Evolutionary conservation across 805 yeast genomes (phyloP).

Genomic region (Candida ficus): DNA sequence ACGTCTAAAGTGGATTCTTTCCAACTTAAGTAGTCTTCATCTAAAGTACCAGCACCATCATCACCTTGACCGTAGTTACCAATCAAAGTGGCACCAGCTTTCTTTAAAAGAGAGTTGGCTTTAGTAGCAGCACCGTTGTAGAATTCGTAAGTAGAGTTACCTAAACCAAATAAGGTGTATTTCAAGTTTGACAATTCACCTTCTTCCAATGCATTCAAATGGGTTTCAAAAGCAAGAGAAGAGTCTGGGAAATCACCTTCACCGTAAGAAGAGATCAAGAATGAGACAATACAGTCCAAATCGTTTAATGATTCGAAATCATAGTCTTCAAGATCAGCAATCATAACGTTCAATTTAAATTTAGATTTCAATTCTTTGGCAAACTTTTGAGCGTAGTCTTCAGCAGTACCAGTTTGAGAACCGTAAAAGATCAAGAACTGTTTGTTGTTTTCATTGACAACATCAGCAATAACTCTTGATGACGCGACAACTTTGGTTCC

Average conservation of each 20-base stretch:
- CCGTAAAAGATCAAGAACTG: constrained; percentile 81
- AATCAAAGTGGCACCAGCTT: constrained; percentile 67
- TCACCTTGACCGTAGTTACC: constrained; percentile 90
- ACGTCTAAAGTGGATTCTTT: constrained; percentile 70
- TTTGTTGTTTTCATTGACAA: constrained; percentile 57
- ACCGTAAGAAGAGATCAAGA: constrained; percentile 90
- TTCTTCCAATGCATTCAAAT: constrained; percentile 49
- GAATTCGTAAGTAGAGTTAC: constrained; percentile 91
- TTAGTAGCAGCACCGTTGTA: constrained; percentile 79
- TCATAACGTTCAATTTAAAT: constrained; percentile 77
- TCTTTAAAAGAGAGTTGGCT: constrained; percentile 42
- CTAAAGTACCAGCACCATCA: constrained; percentile 91
- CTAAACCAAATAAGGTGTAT: constrained; percentile 83
- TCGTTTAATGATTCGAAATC: constrained; percentile 75
- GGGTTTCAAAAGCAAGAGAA: constrained; percentile 74
- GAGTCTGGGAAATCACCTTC: constrained; percentile 98
- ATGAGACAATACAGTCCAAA: constrained; percentile 58
- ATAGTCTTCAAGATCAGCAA: constrained; percentile 83
- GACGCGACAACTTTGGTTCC: constrained; percentile 32
- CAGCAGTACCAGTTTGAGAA: constrained; percentile 98
- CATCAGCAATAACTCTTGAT: constrained; percentile 54
- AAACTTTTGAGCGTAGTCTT: constrained; percentile 88
- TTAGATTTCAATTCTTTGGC: constrained; percentile 82
- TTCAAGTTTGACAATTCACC: constrained; percentile 53
- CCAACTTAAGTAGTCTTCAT: constrained; percentile 93